phyloP scores from a whole-genome alignment of 2,329 filamentous ascomycete genomes.

The Colletotrichum filicis region DNA sequence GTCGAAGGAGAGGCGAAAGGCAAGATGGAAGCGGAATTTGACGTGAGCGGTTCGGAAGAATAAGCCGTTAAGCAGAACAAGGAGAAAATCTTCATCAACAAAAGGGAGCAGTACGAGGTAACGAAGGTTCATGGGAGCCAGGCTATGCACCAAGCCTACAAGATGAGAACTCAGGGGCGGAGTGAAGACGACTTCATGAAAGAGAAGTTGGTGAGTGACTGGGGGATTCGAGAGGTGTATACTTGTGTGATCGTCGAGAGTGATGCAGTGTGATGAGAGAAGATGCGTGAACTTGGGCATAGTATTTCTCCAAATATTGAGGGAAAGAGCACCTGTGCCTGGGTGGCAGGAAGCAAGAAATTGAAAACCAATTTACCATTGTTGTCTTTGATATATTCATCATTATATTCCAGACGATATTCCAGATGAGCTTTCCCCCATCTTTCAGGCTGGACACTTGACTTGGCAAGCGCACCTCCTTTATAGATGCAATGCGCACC shows the following conservation, averaged over 20 bases:
- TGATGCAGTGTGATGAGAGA: neutral
- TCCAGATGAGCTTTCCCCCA: neutral
- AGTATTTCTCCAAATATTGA: neutral
- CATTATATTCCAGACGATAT: neutral
- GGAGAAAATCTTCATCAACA: neutral
- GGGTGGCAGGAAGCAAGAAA: neutral
- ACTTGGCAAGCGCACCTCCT: neutral
- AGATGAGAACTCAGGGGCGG: neutral
- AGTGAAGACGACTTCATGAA: neutral
- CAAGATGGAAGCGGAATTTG: neutral
- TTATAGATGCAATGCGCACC: neutral
- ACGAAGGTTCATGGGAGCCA: neutral
- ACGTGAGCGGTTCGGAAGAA: neutral
- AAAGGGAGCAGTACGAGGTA: neutral
- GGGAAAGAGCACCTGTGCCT: neutral
- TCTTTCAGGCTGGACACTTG: neutral
- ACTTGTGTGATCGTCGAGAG: neutral
- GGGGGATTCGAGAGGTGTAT: neutral
- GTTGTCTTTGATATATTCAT: neutral
- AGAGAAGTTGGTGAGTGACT: neutral
- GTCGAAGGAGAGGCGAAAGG: neutral
- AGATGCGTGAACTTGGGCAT: neutral
- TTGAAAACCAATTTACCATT: neutral
- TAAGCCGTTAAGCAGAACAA: neutral
- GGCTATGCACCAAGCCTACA: neutral